Conservation (phyloP, 805 yeast genomes). For the Lipomyces spencermartinsiae region DNA sequence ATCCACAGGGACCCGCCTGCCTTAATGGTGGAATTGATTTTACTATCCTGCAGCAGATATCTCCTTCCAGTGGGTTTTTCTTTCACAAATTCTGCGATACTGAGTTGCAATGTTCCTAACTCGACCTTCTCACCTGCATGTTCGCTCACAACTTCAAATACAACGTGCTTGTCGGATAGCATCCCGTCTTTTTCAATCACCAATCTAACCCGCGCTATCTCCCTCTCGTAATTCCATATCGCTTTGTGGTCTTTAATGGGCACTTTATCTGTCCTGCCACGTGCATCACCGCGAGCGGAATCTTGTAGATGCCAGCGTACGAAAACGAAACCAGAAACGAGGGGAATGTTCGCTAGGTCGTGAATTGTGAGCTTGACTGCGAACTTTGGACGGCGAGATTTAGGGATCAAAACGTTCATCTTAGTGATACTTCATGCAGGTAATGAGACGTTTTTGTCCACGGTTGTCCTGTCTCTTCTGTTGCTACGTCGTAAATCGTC, state of each 20-base stretch:
- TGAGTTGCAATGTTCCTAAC: constrained; percentile 71
- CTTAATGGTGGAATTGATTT: constrained; percentile 79
- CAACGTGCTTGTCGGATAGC: constrained; percentile 49
- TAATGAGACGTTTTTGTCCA: not conserved
- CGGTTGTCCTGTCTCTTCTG: not conserved
- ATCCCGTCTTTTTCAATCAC: constrained; percentile 49
- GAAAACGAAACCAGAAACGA: constrained; percentile 69
- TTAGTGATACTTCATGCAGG: not conserved
- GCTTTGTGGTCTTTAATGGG: constrained; percentile 60
- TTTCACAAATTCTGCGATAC: constrained; percentile 72
- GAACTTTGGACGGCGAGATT: constrained; percentile 60
- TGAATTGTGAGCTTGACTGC: constrained; percentile 62
- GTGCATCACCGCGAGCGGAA: constrained; percentile 51
- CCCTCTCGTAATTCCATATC: constrained; percentile 54
- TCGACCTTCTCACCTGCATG: constrained; percentile 51
- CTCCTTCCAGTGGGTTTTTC: constrained; percentile 62
- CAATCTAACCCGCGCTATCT: constrained; percentile 50
- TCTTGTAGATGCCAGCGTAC: constrained; percentile 70
- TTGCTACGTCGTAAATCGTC: not conserved
- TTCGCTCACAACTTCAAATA: constrained; percentile 56
- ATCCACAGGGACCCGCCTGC: constrained; percentile 13
- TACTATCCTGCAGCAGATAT: constrained; percentile 76
- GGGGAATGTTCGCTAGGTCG: constrained; percentile 86
- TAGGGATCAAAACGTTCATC: constrained; percentile 30
- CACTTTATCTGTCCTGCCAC: constrained; percentile 54